phyloP scores from a whole-genome alignment of 176 grass and related monocot genomes.

The Coix lacrymajobi region DNA sequence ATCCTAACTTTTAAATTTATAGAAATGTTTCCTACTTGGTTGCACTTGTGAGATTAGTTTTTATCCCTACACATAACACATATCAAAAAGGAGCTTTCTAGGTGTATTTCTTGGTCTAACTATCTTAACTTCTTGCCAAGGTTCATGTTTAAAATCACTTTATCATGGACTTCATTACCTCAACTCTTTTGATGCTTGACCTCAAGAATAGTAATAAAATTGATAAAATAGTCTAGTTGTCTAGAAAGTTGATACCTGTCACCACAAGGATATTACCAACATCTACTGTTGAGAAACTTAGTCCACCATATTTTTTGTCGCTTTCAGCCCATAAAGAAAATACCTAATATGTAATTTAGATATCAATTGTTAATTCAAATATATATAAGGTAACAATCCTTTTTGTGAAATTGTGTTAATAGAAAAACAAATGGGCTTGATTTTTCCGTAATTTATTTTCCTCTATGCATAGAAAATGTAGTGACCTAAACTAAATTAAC shows the following conservation, averaged over 20 bases:
- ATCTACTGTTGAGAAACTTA: conserved; percentile 43
- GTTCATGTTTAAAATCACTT: too few relatives aligned
- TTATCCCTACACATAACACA: too few relatives aligned
- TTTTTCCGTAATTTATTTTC: neutral
- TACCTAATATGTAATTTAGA: conserved; percentile 18
- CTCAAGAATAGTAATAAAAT: neutral
- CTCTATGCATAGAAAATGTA: neutral
- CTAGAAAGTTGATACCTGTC: conserved; percentile 21
- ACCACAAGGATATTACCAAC: conserved; percentile 48
- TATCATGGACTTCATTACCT: too few relatives aligned
- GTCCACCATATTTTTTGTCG: conserved; percentile 40
- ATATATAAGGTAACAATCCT: neutral
- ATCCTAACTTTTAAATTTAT: neutral
- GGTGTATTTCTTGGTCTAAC: too few relatives aligned
- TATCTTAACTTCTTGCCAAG: too few relatives aligned
- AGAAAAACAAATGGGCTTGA: neutral
- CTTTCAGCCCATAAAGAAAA: conserved; percentile 59
- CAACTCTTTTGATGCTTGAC: neutral
- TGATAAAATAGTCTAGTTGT: neutral
- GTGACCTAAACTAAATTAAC: neutral
- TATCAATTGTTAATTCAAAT: neutral
- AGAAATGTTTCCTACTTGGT: too few relatives aligned
- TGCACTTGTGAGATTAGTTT: too few relatives aligned
- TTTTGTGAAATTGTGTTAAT: neutral
- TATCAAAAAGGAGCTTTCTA: too few relatives aligned